phyloP scores from a whole-genome alignment of 495 filamentous ascomycete genomes.

The Hamigera avellanea region DNA sequence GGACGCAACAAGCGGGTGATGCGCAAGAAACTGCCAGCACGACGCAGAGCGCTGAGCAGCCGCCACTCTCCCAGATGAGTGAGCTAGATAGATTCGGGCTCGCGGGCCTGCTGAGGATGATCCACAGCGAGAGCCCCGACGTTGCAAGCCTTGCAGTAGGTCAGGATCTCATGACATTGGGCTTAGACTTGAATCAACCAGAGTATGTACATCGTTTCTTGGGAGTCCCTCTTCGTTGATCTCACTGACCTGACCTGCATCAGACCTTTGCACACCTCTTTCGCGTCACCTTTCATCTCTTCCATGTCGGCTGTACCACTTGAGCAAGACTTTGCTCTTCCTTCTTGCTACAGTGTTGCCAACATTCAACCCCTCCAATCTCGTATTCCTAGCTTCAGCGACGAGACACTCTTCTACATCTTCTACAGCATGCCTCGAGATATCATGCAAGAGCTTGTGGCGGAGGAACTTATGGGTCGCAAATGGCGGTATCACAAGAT shows the following conservation, averaged over 20 bases:
- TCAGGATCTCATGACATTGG: conserved; percentile 64
- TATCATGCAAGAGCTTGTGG: conserved; percentile 73
- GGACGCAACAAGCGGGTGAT: conserved; percentile 26
- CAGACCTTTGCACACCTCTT: conserved; percentile 53
- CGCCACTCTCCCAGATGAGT: conserved; percentile 62
- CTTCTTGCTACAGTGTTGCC: conserved; percentile 75
- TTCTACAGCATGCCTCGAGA: conserved; percentile 86
- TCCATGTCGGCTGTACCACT: conserved; percentile 52
- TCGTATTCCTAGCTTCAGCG: conserved; percentile 71
- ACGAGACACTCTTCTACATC: conserved; percentile 88
- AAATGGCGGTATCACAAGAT: conserved; percentile 94
- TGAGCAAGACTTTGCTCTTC: conserved; percentile 67
- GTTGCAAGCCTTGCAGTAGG: conserved; percentile 64
- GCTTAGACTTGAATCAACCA: conserved; percentile 65
- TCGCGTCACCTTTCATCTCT: conserved; percentile 60
- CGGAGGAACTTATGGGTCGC: conserved; percentile 66
- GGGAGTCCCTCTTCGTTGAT: not conserved
- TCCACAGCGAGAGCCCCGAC: conserved; percentile 67
- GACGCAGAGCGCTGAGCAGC: conserved; percentile 34
- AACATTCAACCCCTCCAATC: conserved; percentile 73
- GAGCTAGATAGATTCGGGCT: conserved; percentile 72
- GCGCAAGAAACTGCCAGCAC: conserved; percentile 24
- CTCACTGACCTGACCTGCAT: not conserved
- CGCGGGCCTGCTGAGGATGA: conserved; percentile 64
- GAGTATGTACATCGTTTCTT: conserved; percentile 47